A percentile compares a stretch with the other conserved stretches of the same genome.
Conservation (phyloP, 2,329 filamentous ascomycete genomes). For the Tolypocladium tropicale region DNA sequence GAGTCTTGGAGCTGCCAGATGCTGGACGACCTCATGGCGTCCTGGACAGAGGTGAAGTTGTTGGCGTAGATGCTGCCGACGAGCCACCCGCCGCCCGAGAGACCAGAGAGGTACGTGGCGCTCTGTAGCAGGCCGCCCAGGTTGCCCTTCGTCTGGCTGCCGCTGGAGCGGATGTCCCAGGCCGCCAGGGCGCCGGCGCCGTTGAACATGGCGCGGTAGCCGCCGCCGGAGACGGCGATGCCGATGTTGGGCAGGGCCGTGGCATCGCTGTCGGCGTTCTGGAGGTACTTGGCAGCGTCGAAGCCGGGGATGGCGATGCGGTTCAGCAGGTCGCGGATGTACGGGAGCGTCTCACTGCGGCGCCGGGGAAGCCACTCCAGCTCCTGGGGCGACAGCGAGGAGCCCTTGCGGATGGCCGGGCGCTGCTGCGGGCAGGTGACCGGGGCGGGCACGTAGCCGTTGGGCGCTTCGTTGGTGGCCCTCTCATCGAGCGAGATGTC, state of each 20-base stretch:
- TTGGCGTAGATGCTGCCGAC: slow-evolving; percentile 75
- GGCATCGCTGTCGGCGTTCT: slow-evolving; percentile 16
- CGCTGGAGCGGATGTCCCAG: slow-evolving; percentile 61
- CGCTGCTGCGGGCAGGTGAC: slow-evolving; percentile 60
- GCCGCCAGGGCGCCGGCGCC: slow-evolving; percentile 72
- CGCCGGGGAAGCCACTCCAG: slow-evolving; percentile 62
- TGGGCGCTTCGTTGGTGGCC: slow-evolving; percentile 21
- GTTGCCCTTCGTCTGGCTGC: slow-evolving; percentile 41
- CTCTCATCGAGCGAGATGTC: slow-evolving; percentile 10
- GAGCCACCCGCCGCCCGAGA: slow-evolving; percentile 79
- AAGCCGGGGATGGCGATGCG: slow-evolving; percentile 69
- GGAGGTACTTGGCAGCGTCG: slow-evolving; percentile 63
- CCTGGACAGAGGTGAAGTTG: slow-evolving; percentile 60
- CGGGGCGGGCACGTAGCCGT: slow-evolving; percentile 58
- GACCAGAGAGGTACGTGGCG: slow-evolving; percentile 67
- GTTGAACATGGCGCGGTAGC: slow-evolving; percentile 78
- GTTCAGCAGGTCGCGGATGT: slow-evolving; percentile 65
- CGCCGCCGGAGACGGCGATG: slow-evolving; percentile 72
- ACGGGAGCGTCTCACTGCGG: slow-evolving; percentile 60
- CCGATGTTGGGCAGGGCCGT: slow-evolving; percentile 47
- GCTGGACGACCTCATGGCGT: slow-evolving; percentile 20
- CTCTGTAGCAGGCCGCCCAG: slow-evolving; percentile 74
- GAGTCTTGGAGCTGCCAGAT: slow-evolving; percentile 32
- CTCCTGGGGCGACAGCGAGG: slow-evolving; percentile 56
- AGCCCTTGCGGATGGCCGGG: slow-evolving; percentile 58